Conservation (phyloP, 2,329 filamentous ascomycete species). For the Cryoendolithus antarcticus region DNA sequence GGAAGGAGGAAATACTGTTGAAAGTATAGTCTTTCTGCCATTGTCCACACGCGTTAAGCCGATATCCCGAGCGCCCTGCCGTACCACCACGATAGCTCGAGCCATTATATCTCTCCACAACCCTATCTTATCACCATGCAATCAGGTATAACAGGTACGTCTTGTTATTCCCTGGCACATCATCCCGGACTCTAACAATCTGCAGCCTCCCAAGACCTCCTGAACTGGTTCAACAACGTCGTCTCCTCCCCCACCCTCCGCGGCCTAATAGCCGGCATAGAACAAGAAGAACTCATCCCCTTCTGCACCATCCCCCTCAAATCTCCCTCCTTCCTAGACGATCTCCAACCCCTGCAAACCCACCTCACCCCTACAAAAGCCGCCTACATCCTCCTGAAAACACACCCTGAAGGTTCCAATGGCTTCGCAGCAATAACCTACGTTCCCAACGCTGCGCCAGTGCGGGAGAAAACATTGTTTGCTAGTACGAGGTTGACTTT, state of each 20-base stretch:
- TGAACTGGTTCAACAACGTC: slow-evolving; percentile 58
- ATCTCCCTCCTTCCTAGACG: slow-evolving; percentile 43
- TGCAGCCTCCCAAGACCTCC: slow-evolving; percentile 60
- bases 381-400: slow-evolving; percentile 63
- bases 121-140: slow-evolving; percentile 44
- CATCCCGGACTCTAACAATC: slow-evolving; percentile 4
- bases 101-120: no score
- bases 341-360: slow-evolving; percentile 50
- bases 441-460: slow-evolving; percentile 64
- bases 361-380: slow-evolving; percentile 56
- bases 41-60: no score
- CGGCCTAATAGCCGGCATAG: slow-evolving; percentile 60
- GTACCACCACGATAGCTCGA: no score
- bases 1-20: no score
- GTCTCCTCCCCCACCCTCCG: slow-evolving; percentile 50
- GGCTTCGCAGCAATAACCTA: slow-evolving; percentile 61
- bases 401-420: slow-evolving; percentile 37
- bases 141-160: slow-evolving; percentile 61
- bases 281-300: slow-evolving; percentile 55
- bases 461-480: slow-evolving; percentile 80
- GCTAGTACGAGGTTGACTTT: slow-evolving; percentile 65
- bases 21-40: no score
- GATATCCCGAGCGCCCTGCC: no score
- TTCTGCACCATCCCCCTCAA: slow-evolving; percentile 42
- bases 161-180: neutral